These are phyloP conservation scores for Cercospora zeina DNA, from an alignment of 2,329 filamentous ascomycete species.

Conservation along the genomic window DNA sequence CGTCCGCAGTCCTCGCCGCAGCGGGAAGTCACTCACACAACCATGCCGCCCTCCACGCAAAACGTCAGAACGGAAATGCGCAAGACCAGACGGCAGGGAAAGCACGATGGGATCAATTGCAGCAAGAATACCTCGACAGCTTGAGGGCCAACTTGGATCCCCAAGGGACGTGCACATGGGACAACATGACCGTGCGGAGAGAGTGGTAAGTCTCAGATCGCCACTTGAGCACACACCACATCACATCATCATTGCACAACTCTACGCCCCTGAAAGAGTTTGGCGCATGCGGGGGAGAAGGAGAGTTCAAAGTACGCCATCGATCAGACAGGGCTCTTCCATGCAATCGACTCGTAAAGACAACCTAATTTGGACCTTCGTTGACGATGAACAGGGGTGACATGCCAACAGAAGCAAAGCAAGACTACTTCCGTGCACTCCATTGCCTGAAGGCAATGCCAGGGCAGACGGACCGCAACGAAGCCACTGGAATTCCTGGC, in stretches of 20 bases:
- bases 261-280: not conserved
- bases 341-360: not conserved
- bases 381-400: conserved; percentile 22
- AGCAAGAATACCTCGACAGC: conserved; percentile 17
- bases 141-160: conserved; percentile 15
- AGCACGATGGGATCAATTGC: conserved; percentile 22
- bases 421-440: conserved; percentile 26
- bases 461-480: conserved; percentile 7
- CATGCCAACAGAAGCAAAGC: conserved; percentile 20
- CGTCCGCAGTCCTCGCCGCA: not conserved
- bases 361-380: not conserved
- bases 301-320: not conserved
- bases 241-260: not conserved
- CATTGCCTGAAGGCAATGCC: conserved; percentile 28
- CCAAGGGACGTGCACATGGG: conserved; percentile 26
- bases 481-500: conserved; percentile 22
- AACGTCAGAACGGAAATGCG: not conserved
- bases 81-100: conserved; percentile 14
- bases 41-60: not conserved
- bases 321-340: not conserved
- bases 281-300: not conserved
- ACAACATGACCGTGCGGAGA: conserved; percentile 26
- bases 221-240: not conserved
- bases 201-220: conserved; percentile 22
- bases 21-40: not conserved